Evolutionary conservation across 768 basidiomycete species (phyloP), one percentile per base, ranked within the genome.

Genomic region (Megacollybia marginata): DNA sequence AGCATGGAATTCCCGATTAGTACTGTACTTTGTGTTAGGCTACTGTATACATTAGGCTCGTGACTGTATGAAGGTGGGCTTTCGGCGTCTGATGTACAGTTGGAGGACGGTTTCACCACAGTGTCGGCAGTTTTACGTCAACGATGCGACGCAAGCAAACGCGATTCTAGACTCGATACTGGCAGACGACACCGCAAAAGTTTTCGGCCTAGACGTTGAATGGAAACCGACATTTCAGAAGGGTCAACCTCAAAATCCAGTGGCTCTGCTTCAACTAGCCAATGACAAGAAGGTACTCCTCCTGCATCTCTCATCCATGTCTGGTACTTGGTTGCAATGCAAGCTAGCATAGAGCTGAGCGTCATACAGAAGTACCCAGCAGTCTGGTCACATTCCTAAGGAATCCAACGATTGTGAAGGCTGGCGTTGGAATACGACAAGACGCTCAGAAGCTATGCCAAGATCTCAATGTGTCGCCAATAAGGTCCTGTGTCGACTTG

Each of bases 351-450:
- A 5, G 10, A 9, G 11, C 55, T 64, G 13, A 42, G 31, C 28
- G 35, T 46, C 49, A 54, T 53, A 45, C 52, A 83, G 81, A 65
- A 54, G 80, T 84, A 54, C 84, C 81, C 1, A 55, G 53, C 32
- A 73, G 65, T 48, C 72, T 90, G 1, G 67, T 58, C 42, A 57
- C 69, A 3, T 53, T 91, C 28, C 72, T 91, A 12, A 69, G 69
- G 50, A 73, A 80, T 49, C 62, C 78, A 0, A 59, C 60, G n/a
- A 72, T 78, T 48, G 62, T 74, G 52, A 91, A 91, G 64, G 75
- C 78, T 8, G 89, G 89, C 18, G 85, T 88, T 47, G 81, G 72
- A 20, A 88, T 90, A n/a, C 80, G 80, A 67, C 59, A 88, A 84
- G 88, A 91, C 57, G 79, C 75, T 49, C 69, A 72, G 59, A 91